These are phyloP conservation scores for Sporobolomyces pararoseus DNA, from an alignment of 768 basidiomycete species.

Conservation along the genomic window DNA sequence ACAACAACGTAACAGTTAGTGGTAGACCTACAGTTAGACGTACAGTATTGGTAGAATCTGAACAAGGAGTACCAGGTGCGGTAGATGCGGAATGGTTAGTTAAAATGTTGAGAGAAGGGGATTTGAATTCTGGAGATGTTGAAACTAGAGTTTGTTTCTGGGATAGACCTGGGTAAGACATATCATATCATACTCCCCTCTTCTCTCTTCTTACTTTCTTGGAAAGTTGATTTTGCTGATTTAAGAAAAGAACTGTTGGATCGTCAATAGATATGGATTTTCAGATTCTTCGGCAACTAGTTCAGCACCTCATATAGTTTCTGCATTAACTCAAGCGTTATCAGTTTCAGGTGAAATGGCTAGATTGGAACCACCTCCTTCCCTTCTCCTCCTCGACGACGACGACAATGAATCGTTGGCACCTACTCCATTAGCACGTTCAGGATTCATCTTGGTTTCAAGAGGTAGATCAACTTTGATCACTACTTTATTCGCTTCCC, in stretches of 20 bases:
- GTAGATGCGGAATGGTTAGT: constrained; percentile 35
- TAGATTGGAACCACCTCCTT: constrained; percentile 34
- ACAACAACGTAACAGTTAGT: not conserved
- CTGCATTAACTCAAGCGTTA: constrained; percentile 37
- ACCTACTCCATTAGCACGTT: constrained; percentile 36
- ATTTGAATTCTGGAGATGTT: constrained; percentile 29
- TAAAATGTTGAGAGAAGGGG: constrained; percentile 36
- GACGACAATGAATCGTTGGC: not conserved
- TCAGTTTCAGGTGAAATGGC: constrained; percentile 38
- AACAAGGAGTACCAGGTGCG: constrained; percentile 30
- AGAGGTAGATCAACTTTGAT: constrained; percentile 20
- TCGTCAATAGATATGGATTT: constrained; percentile 33
- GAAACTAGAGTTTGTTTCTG: constrained; percentile 39
- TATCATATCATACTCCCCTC: not conserved
- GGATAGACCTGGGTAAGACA: constrained; percentile 39
- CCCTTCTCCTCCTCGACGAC: not conserved
- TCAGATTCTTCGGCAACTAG: constrained; percentile 30
- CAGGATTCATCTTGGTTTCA: constrained; percentile 37
- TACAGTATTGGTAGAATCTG: constrained; percentile 38
- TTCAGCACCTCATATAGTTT: constrained; percentile 22
- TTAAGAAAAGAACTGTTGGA: not conserved
- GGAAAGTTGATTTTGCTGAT: no score
- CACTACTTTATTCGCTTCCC: constrained; percentile 35
- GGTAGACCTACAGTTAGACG: constrained; percentile 31
- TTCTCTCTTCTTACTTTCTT: not conserved